These are phyloP conservation scores for Leccinum boreale DNA, from an alignment of 768 basidiomycete genomes.

Conservation along the genomic window DNA sequence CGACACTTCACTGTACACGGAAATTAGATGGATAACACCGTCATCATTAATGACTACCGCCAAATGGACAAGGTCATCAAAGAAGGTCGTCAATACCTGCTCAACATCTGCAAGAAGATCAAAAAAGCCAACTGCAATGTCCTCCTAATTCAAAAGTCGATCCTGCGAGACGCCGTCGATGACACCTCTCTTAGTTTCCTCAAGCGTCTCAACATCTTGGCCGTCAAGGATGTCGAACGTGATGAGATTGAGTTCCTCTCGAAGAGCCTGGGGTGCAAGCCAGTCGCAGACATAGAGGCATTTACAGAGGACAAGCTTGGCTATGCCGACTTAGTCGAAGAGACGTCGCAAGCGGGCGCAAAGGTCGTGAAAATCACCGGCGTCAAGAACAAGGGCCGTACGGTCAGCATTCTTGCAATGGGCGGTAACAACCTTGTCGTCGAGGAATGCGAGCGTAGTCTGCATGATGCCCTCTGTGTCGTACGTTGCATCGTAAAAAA, in stretches of 20 bases:
- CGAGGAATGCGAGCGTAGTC: constrained; percentile 94
- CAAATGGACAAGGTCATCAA: constrained; percentile 99
- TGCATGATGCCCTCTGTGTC: constrained; percentile 99
- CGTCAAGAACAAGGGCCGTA: constrained; percentile 90
- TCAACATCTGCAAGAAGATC: constrained; percentile 98
- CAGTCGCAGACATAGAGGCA: constrained; percentile 94
- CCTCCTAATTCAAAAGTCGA: constrained; percentile 98
- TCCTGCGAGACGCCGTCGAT: constrained; percentile 98
- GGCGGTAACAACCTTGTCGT: constrained; percentile 90
- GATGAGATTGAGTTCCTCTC: constrained; percentile 98
- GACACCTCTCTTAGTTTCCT: constrained; percentile 97
- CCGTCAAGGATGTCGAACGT: constrained; percentile 95
- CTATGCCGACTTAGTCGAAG: constrained; percentile 93
- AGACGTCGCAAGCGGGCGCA: constrained; percentile 73
- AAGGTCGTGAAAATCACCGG: constrained; percentile 95
- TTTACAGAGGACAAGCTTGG: constrained; percentile 98
- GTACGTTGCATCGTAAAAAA: constrained; percentile 98
- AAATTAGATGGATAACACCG: constrained; percentile 96
- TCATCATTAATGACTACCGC: constrained; percentile 98
- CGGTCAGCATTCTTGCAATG: constrained; percentile 93
- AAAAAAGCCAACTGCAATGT: constrained; percentile 99
- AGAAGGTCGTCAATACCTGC: constrained; percentile 95
- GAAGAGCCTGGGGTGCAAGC: constrained; percentile 93
- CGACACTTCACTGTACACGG: neutral
- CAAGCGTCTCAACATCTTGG: constrained; percentile 93